Base-by-base conservation (phyloP, 2,329 filamentous ascomycete genomes). In the Lasiodiplodia theobromae region DNA sequence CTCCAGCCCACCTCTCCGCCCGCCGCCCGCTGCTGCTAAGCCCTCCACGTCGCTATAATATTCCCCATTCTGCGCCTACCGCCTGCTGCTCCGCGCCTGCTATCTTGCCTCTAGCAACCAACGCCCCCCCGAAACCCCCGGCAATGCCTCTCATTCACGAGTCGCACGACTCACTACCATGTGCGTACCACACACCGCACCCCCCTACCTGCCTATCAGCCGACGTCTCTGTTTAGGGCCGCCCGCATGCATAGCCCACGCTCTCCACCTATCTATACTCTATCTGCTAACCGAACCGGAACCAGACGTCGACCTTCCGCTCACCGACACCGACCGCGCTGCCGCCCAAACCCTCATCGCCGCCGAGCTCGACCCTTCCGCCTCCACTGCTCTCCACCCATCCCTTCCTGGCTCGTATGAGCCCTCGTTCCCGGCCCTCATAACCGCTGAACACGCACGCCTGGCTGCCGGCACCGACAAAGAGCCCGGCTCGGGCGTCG, bases 161-260 rank as follows among this genome's bases (percentile, higher is more conserved):
- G 77, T 86, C 90, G 70, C 91, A 94, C 81, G 92, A 96, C 77
- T 93, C 91, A 25, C 88, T 96, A 25, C 92, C 92, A 60, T 95
- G 92, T 94, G 87, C 49, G 72, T 66, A 53, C 60, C 64, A 70
- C 31, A 31, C 51, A n/a, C 25, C 37, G 58, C 74, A 72, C 18
- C 65, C 37, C 66, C 67, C 57, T 72, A 11, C n/a, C 37, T 21
- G 21, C 16, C 52, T n/a, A 21, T 31, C 44, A 21, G 44, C 44
- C 44, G 44, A 47, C 40, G n/a, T 21, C 18, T 47, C 44, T 21
- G 44, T 47, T 21, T 47, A 47, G 44, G 44, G 18, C 53, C 67
- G 28, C 44, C 25, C 34, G 10, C 60, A 60, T 23, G 16, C 72
- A 18, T 65, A 69, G 34, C 64, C 65, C 52, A 72, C 31, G 8